These are phyloP conservation scores for Serendipita sp. DNA, from an alignment of 1,284 basidiomycete genomes.

Conservation along the genomic window DNA sequence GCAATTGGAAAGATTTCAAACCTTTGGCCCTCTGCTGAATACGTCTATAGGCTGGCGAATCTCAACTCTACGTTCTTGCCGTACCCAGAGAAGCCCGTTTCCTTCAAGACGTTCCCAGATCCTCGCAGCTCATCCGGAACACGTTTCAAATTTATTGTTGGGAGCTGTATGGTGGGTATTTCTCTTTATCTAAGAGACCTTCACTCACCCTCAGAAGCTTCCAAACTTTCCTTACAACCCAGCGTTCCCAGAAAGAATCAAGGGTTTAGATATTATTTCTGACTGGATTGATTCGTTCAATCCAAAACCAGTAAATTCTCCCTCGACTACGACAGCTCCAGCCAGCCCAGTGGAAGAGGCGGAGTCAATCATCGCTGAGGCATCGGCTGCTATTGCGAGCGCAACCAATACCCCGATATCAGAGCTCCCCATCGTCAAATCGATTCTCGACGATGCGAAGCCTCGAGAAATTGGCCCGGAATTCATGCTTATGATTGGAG, in stretches of 20 bases:
- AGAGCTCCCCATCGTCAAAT: background rate
- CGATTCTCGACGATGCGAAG: background rate
- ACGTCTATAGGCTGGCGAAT: conserved; percentile 50
- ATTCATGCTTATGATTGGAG: conserved; percentile 54
- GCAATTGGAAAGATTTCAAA: conserved; percentile 39
- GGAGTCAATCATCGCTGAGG: conserved; percentile 10
- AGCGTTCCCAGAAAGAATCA: conserved; percentile 36
- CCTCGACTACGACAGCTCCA: conserved; percentile 6
- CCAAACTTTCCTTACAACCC: conserved; percentile 57
- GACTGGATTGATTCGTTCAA: conserved; percentile 23
- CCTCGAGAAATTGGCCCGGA: conserved; percentile 23
- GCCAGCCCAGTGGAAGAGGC: conserved; percentile 3
- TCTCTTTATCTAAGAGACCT: background rate
- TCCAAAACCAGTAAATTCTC: conserved; percentile 7
- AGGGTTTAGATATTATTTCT: conserved; percentile 54
- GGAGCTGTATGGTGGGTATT: conserved; percentile 34
- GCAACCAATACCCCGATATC: conserved; percentile 5
- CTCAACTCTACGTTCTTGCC: conserved; percentile 31
- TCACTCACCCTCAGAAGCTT: conserved; percentile 16
- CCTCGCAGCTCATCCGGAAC: conserved; percentile 31
- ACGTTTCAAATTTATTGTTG: conserved; percentile 50
- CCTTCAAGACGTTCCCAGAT: conserved; percentile 58
- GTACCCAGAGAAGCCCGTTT: conserved; percentile 36
- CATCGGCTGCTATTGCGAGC: background rate
- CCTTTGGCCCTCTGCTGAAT: conserved; percentile 56